phyloP scores from a whole-genome alignment of 345 rosid genomes.

The Eucalyptus erythrocorys region DNA sequence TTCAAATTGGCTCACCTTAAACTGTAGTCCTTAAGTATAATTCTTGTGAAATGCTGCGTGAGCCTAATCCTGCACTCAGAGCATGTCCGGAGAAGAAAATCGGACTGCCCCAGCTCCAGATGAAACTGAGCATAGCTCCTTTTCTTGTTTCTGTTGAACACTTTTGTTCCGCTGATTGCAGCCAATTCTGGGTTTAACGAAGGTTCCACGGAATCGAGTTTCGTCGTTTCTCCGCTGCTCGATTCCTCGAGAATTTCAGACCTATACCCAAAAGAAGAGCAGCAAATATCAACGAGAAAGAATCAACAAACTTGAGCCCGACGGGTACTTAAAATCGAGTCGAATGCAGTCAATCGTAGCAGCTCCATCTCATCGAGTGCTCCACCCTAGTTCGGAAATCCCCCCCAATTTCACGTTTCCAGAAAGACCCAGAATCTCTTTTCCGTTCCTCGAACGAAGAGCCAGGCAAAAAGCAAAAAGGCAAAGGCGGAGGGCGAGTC shows the following conservation, averaged over 20 bases:
- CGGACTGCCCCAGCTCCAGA: constrained; percentile 81
- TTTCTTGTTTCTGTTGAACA: constrained; percentile 20
- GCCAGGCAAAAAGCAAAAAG: background rate
- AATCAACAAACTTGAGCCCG: background rate
- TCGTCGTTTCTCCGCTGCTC: background rate
- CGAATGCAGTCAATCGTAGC: background rate
- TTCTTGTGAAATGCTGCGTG: constrained; percentile 56
- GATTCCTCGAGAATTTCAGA: background rate
- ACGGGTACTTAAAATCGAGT: background rate
- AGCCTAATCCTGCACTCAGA: constrained; percentile 31
- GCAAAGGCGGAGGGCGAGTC: background rate
- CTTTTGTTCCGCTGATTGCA: background rate
- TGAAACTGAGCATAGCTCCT: constrained; percentile 74
- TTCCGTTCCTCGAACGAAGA: background rate
- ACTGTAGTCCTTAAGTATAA: constrained; percentile 55
- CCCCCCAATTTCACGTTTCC: background rate
- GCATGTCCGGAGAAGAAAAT: constrained; percentile 67
- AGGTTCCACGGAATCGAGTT: background rate
- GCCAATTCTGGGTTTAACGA: background rate
- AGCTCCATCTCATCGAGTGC: background rate
- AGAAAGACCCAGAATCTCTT: background rate
- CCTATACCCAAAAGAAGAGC: background rate
- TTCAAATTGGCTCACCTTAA: constrained; percentile 32
- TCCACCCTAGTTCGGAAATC: background rate
- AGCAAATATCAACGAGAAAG: background rate